Percentiles rank a stretch among this genome's conserved stretches.
phyloP scores from a whole-genome alignment of 2,329 filamentous ascomycete species.

The Aspergillus glaucus region DNA sequence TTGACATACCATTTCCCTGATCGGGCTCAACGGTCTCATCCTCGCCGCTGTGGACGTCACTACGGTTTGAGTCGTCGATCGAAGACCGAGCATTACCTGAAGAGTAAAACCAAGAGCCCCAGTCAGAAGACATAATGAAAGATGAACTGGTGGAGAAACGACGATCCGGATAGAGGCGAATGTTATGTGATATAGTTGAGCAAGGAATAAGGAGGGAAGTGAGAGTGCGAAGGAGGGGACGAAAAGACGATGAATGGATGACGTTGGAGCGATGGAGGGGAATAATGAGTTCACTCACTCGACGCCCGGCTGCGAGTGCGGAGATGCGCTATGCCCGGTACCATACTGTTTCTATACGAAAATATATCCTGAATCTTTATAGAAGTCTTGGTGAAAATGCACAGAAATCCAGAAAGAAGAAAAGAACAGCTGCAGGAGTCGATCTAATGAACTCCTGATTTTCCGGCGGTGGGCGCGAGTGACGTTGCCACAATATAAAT shows the following conservation, averaged over 20 bases:
- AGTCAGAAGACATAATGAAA: conserved; percentile 21
- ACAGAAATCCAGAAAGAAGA: not conserved
- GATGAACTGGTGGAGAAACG: not conserved
- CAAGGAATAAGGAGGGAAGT: conserved; percentile 1
- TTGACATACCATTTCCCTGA: conserved; percentile 76
- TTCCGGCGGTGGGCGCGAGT: conserved; percentile 4
- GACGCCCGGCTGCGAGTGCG: not conserved
- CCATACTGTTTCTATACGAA: too few relatives aligned
- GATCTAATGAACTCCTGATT: not conserved
- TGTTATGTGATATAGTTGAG: conserved; percentile 2
- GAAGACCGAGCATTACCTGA: conserved; percentile 47
- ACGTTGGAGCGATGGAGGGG: not conserved
- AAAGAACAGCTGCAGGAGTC: not conserved
- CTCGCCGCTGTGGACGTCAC: conserved; percentile 45
- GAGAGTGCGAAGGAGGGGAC: conserved; percentile 11
- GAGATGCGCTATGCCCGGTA: too few relatives aligned
- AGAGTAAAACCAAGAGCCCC: conserved; percentile 16
- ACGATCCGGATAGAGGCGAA: conserved; percentile 4
- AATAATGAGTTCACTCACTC: not conserved
- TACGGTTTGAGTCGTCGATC: conserved; percentile 45
- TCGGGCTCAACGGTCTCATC: conserved; percentile 85
- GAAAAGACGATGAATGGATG: conserved; percentile 3
- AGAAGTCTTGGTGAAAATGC: not conserved
- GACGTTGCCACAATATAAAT: conserved; percentile 8
- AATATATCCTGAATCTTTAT: too few relatives aligned